Evolutionary conservation across 1,139 yeast genomes (phyloP).

Genomic region (Zygosaccharomyces pseudobailii): DNA sequence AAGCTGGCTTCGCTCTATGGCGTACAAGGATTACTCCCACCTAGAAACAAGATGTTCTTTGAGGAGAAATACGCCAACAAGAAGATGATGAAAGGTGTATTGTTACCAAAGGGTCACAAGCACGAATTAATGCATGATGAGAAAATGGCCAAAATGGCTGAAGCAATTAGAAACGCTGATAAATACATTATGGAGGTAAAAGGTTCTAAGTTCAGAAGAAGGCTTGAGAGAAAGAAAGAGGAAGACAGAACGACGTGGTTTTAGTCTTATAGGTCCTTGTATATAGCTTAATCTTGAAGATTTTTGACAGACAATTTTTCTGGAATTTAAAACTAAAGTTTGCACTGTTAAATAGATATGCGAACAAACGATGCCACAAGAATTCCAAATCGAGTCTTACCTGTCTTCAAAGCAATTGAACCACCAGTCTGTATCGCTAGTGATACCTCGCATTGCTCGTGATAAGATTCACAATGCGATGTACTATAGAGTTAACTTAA

Average conservation of each 20-base stretch:
- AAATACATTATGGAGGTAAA: slow-evolving; percentile 60
- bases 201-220: slow-evolving; percentile 55
- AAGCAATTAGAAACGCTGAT: slow-evolving; percentile 72
- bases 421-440: slow-evolving; percentile 33
- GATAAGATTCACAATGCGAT: slow-evolving; percentile 29
- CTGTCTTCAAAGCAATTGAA: slow-evolving; percentile 30
- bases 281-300: slow-evolving; percentile 6
- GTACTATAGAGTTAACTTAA: slow-evolving; percentile 30
- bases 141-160: slow-evolving; percentile 55
- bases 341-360: neutral
- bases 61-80: slow-evolving; percentile 70
- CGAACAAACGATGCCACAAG: slow-evolving; percentile 22
- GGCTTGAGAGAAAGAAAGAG: slow-evolving; percentile 47
- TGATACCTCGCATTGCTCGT: slow-evolving; percentile 32
- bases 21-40: slow-evolving; percentile 72
- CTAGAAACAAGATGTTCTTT: slow-evolving; percentile 65
- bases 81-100: slow-evolving; percentile 72
- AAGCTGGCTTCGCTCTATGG: slow-evolving; percentile 83
- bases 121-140: slow-evolving; percentile 68
- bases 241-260: slow-evolving; percentile 48
- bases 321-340: neutral
- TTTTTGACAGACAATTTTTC: neutral
- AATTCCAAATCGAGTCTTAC: slow-evolving; percentile 29
- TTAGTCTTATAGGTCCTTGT: slow-evolving; percentile 14
- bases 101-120: slow-evolving; percentile 73